Evolutionary conservation across 305 asterid species (phyloP), one percentile per base, ranked within the genome.

Genomic region (Solanum hybrid): DNA sequence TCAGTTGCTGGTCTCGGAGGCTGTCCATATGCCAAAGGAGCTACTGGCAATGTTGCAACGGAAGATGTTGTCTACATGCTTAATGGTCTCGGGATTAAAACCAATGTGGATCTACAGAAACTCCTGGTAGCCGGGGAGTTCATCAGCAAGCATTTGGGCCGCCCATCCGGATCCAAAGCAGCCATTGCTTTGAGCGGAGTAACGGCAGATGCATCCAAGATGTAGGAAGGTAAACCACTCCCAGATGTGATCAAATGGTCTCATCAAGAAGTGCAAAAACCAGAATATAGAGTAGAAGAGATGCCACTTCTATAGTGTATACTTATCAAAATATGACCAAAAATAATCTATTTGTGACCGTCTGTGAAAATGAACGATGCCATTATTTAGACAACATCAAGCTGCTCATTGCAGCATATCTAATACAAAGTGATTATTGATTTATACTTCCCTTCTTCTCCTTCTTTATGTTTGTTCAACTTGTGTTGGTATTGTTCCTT

Each of bases 51-150:
- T 80, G 99, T 96, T 40, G 98, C 99, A 10, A 97, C 98, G 0
- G 99, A 97, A 93, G 99, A 97, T 88, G 99, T 95, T 4, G 95
- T 96, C 19, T 97, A 95, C 95, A 96, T 96, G 99, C 98, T 97
- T 35, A 89, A 94, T 40, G 99, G 99, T 37, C 95, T 96, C 87
- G 98, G 99, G 26, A 93, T 95, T 64, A 94, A 91, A 86, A 96
- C 98, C 9, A 93, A 94, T n/a, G 92, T 96, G 10, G 98, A 97
- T 91, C 82, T 97, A 93, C 94, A 90, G 64, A 95, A 94, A 89
- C 98, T 97, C 85, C 87, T 96, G 93, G 87, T 88, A 77, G 98
- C 99, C 1, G 99, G 99, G 36, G 96, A 96, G 75, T 97, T 93
- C 87, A 97, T 97, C 89, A 90, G 93, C 93, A 90, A 90, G 85